Evolutionary conservation across 2,329 filamentous ascomycete species (phyloP), one percentile per base, ranked within the genome.

Genomic region (Hypoxylon sp.): DNA sequence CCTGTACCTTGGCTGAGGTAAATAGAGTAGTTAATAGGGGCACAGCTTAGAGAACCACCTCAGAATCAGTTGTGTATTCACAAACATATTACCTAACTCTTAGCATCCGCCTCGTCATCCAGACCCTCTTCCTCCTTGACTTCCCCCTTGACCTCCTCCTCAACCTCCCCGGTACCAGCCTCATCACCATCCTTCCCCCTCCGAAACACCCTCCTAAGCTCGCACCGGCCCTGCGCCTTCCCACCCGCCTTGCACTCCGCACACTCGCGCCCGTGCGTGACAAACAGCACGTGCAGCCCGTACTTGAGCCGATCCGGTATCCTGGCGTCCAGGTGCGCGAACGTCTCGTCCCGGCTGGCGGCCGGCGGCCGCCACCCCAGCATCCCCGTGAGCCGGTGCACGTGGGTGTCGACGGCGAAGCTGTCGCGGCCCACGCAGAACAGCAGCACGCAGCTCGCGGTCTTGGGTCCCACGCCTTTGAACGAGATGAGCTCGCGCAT

Each of bases 321-420:
- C 28, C 70, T 71, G 3, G 77, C 79, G 28, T 85, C 82, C n/a
- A 85, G 72, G 54, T 85, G 83, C 20, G 81, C 79, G 59, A 84
- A 80, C 13, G 82, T 75, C 68, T 82, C 79, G 54, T 84, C 82
- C 11, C 82, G 73, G 6, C 63, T 75, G 17, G 76, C 80, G 17
- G 62, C 64, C 19, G 61, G 55, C 0, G 83, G 83, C 19, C 82
- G 69, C 83, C 83, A 85, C 2, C 82, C 82, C 24, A 85, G 70
- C 24, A 82, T 69, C 0, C 81, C 82, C 17, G 81, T 78, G 58
- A 85, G 77, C 15, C 83, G 77, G 68, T 83, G 79, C 0, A 85
- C 83, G 53, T 85, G 83, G 0, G 83, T 85, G 64, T 85, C 83
- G 32, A 85, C 83, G 3, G 83, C 82, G 68, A 85, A 85, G 62